Evolutionary conservation across 805 yeast species (phyloP).

Genomic region (Saccharomycopsis fibuligera): DNA sequence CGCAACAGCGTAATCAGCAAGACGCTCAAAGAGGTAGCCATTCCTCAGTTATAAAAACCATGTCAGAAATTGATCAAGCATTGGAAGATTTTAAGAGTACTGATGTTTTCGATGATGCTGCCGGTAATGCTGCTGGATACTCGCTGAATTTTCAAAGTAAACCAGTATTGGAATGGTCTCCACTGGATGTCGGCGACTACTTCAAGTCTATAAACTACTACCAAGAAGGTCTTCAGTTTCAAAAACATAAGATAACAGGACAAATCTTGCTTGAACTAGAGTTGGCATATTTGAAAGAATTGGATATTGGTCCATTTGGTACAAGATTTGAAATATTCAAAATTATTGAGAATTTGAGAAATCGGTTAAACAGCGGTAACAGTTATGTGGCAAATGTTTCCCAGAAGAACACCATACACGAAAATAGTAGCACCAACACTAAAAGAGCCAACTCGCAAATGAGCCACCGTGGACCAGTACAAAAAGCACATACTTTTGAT

Average conservation of each 20-base stretch:
- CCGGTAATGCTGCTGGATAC: constrained; percentile 10
- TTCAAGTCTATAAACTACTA: constrained; percentile 73
- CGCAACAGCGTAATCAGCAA: too few relatives aligned
- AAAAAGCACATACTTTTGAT: background rate
- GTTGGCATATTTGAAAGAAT: constrained; percentile 77
- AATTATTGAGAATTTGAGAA: constrained; percentile 67
- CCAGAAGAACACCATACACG: too few relatives aligned
- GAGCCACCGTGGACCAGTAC: background rate
- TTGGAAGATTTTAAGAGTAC: constrained; percentile 39
- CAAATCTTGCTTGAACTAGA: constrained; percentile 79
- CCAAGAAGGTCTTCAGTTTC: constrained; percentile 64
- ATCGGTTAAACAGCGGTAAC: constrained; percentile 16
- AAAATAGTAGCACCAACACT: too few relatives aligned
- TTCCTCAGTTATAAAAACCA: constrained; percentile 44
- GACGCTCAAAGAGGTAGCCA: constrained; percentile 26
- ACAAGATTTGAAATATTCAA: constrained; percentile 88
- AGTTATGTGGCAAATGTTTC: background rate
- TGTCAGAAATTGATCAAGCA: constrained; percentile 70
- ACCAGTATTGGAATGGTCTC: constrained; percentile 53
- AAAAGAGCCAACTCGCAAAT: too few relatives aligned
- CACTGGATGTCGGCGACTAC: constrained; percentile 77
- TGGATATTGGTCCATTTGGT: constrained; percentile 90
- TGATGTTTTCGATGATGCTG: constrained; percentile 2
- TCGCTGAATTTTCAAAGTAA: constrained; percentile 23
- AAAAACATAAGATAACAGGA: constrained; percentile 86